phyloP scores from a whole-genome alignment of 495 filamentous ascomycete genomes.

The Chaetomium fimeti region DNA sequence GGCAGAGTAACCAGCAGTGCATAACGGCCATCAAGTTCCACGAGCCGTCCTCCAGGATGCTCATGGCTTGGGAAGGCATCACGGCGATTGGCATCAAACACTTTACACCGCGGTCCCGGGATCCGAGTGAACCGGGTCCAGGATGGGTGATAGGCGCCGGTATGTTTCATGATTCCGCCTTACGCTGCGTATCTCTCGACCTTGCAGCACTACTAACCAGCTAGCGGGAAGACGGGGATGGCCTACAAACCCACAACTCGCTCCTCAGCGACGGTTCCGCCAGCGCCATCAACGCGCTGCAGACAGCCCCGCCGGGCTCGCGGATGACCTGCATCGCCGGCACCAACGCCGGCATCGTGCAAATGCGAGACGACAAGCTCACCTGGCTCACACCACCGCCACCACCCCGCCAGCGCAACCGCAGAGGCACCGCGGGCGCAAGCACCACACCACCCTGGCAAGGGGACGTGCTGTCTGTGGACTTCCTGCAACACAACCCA shows the following conservation, averaged over 20 bases:
- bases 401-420: neutral
- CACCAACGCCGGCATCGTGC: conserved; percentile 34
- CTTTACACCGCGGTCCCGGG: conserved; percentile 19
- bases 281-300: conserved; percentile 19
- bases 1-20: too few species aligned
- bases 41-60: conserved; percentile 27
- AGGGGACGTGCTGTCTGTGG: conserved; percentile 31
- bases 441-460: conserved; percentile 12
- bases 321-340: conserved; percentile 35
- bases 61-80: conserved; percentile 29
- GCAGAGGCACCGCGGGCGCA: neutral
- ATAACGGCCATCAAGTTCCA: conserved; percentile 37
- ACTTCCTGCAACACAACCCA: conserved; percentile 31
- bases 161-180: neutral
- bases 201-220: neutral
- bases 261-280: neutral
- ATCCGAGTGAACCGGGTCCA: neutral
- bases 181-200: neutral
- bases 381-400: conserved; percentile 18
- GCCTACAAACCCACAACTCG: neutral
- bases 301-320: neutral
- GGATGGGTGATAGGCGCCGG: conserved; percentile 1
- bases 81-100: conserved; percentile 13
- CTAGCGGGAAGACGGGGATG: too few species aligned
- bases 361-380: conserved; percentile 16